A percentile compares a stretch with the other conserved stretches of the same genome.
These are phyloP conservation scores for Microstroma glucosiphilum DNA, from an alignment of 1,284 basidiomycete genomes.

Conservation along the genomic window DNA sequence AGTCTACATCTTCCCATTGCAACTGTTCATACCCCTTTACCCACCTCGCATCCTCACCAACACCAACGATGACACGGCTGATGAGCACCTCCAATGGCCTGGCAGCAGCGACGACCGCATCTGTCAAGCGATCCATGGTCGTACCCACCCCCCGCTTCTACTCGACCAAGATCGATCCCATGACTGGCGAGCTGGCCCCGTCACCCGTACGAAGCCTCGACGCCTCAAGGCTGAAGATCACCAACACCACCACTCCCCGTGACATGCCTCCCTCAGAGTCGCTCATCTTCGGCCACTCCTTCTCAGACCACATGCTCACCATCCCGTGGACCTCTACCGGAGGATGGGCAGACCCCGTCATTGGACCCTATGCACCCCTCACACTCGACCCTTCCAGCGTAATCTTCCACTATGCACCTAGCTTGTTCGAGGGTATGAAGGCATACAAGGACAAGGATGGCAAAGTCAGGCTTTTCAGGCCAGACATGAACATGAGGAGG, in stretches of 20 bases:
- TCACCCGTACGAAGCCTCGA: conserved; percentile 28
- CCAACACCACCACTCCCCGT: conserved; percentile 41
- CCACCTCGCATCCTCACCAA: too few relatives aligned
- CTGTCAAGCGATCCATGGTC: too few relatives aligned
- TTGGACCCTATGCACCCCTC: conserved; percentile 74
- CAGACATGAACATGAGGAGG: conserved; percentile 92
- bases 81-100: too few relatives aligned
- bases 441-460: conserved; percentile 79
- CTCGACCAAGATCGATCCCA: conserved; percentile 24
- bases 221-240: conserved; percentile 24
- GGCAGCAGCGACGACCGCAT: too few relatives aligned
- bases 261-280: conserved; percentile 50
- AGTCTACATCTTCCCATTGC: too few relatives aligned
- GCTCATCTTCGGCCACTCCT: conserved; percentile 57
- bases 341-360: conserved; percentile 79
- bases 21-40: too few relatives aligned
- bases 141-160: neutral
- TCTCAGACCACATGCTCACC: conserved; percentile 86
- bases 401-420: conserved; percentile 86
- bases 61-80: too few relatives aligned
- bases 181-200: conserved; percentile 33
- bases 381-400: conserved; percentile 73
- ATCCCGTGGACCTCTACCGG: conserved; percentile 67
- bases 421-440: conserved; percentile 91
- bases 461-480: conserved; percentile 80